Evolutionary conservation across 805 yeast species (phyloP).

Genomic region (Zygotorulaspora sp.): DNA sequence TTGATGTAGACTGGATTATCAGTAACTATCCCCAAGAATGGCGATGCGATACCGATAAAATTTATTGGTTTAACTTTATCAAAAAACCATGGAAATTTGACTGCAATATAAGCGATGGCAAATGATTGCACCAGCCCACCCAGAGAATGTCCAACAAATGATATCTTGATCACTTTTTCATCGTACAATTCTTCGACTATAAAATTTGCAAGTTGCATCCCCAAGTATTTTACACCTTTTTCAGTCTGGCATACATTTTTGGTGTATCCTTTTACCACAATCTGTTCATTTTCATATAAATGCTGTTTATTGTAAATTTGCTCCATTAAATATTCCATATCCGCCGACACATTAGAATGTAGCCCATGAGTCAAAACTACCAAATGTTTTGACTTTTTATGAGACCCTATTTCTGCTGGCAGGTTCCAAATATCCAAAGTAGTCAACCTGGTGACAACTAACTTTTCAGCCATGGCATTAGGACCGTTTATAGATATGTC

Average conservation of each 20-base stretch:
- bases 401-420: conserved; percentile 36
- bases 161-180: conserved; percentile 47
- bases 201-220: conserved; percentile 65
- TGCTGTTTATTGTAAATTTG: conserved; percentile 47
- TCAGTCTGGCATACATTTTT: conserved; percentile 77
- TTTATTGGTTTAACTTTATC: conserved; percentile 55
- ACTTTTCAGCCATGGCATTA: conserved; percentile 32
- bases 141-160: conserved; percentile 73
- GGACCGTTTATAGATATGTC: conserved; percentile 27
- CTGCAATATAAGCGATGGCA: conserved; percentile 65
- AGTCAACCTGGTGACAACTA: conserved; percentile 48
- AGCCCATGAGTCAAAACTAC: conserved; percentile 74
- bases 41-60: conserved; percentile 70
- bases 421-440: conserved; percentile 70
- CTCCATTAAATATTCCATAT: conserved; percentile 69
- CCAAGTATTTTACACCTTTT: conserved; percentile 69
- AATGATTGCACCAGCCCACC: conserved; percentile 79
- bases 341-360: conserved; percentile 72
- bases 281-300: conserved; percentile 38
- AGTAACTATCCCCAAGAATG: conserved; percentile 68
- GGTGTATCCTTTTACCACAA: conserved; percentile 63
- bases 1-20: conserved; percentile 76
- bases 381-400: conserved; percentile 50
- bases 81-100: conserved; percentile 68
- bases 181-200: conserved; percentile 46